Conservation (phyloP, 78 protist species). For the Cavenderia fasciculata region DNA sequence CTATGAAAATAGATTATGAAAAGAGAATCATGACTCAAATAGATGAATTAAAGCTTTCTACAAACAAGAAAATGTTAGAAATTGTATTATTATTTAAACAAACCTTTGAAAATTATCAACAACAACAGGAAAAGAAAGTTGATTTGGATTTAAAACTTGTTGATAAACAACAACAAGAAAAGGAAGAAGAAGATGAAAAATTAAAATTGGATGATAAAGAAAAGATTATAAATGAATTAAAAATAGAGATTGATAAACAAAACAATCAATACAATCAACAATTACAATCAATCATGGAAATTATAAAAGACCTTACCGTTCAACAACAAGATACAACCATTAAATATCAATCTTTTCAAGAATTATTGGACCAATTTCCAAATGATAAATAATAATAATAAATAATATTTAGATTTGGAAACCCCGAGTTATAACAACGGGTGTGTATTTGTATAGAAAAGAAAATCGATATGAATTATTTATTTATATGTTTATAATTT, state of each 20-base stretch:
- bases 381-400: too few relatives aligned
- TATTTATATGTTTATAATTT: too few relatives aligned
- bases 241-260: neutral
- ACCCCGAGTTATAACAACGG: too few relatives aligned
- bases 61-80: neutral
- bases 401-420: too few relatives aligned
- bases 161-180: neutral
- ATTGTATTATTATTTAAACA: neutral
- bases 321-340: too few relatives aligned
- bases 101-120: neutral
- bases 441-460: too few relatives aligned
- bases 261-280: neutral
- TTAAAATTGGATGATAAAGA: neutral
- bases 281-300: neutral
- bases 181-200: neutral
- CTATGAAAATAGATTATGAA: neutral
- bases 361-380: too few relatives aligned
- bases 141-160: neutral
- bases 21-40: neutral
- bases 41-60: neutral
- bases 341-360: too few relatives aligned
- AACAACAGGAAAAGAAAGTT: neutral
- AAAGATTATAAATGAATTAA: neutral
- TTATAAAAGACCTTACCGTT: too few relatives aligned
- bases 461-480: too few relatives aligned